phyloP scores from a whole-genome alignment of 495 filamentous ascomycete genomes.

The Hyaloscypha bicolor region DNA sequence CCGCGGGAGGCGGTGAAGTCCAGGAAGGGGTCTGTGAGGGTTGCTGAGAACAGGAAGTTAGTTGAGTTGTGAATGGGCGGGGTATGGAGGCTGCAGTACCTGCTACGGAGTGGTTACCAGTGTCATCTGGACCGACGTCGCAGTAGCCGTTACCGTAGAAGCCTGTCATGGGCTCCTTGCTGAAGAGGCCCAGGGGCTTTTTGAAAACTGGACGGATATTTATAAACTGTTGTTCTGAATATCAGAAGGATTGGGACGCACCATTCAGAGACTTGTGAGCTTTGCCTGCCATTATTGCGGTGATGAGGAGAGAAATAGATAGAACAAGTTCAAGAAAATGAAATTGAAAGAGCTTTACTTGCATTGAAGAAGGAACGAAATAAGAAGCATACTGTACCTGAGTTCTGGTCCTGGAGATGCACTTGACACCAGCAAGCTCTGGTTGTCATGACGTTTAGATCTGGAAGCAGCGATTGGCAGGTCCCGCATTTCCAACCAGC shows the following conservation, averaged over 20 bases:
- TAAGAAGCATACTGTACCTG: too few relatives aligned
- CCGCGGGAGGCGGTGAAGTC: conserved; percentile 58
- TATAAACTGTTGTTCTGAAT: not conserved
- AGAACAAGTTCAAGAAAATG: not conserved
- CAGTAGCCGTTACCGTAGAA: conserved; percentile 65
- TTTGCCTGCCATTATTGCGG: conserved; percentile 12
- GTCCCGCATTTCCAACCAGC: too few relatives aligned
- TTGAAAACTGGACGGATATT: conserved; percentile 49
- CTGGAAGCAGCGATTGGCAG: too few relatives aligned
- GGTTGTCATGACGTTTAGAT: too few relatives aligned
- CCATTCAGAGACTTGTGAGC: conserved; percentile 25
- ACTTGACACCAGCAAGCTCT: too few relatives aligned
- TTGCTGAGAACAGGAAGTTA: conserved; percentile 19
- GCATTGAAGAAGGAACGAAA: not conserved
- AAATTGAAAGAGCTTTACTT: not conserved
- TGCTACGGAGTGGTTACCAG: conserved; percentile 54
- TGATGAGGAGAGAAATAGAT: not conserved
- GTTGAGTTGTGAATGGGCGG: not conserved
- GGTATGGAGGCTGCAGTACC: conserved; percentile 28
- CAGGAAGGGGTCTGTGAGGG: conserved; percentile 62
- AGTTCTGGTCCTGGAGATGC: too few relatives aligned
- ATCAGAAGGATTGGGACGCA: not conserved
- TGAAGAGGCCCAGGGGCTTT: conserved; percentile 58
- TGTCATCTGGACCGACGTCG: conserved; percentile 43
- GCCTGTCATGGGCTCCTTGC: conserved; percentile 58